These are phyloP conservation scores for Oidiodendron maius DNA, from an alignment of 495 filamentous ascomycete genomes.

Conservation along the genomic window DNA sequence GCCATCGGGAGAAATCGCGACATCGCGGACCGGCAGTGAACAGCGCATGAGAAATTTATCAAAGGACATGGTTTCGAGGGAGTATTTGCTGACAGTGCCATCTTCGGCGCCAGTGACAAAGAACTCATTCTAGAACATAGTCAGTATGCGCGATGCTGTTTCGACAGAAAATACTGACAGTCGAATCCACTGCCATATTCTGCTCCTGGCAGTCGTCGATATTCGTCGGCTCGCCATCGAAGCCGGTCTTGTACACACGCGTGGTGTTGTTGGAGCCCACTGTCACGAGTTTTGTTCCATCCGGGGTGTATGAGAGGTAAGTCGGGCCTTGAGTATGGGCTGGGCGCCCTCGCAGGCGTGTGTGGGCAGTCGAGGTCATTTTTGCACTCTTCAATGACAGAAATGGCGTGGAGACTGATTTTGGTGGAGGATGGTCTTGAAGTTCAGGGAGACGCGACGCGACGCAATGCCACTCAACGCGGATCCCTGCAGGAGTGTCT, in stretches of 20 bases:
- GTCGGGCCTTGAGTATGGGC: conserved; percentile 49
- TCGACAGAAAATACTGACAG: conserved; percentile 37
- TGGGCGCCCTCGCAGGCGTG: conserved; percentile 40
- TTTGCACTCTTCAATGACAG: background rate
- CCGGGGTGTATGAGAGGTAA: conserved; percentile 48
- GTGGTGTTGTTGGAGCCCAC: conserved; percentile 86
- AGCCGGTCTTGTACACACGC: conserved; percentile 83
- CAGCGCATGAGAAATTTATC: conserved; percentile 76
- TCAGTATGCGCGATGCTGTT: conserved; percentile 1
- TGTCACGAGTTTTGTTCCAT: conserved; percentile 62
- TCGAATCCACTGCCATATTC: conserved; percentile 69
- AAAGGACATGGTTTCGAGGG: conserved; percentile 66
- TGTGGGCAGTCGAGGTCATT: conserved; percentile 44
- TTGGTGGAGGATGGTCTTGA: conserved; percentile 8
- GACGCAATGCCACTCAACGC: conserved; percentile 16
- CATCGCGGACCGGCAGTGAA: conserved; percentile 76
- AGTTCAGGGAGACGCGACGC: conserved; percentile 12
- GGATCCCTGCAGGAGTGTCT: conserved; percentile 11
- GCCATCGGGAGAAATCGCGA: conserved; percentile 75
- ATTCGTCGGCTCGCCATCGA: conserved; percentile 82
- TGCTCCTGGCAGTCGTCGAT: conserved; percentile 83
- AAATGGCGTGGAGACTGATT: conserved; percentile 1
- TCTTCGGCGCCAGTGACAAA: conserved; percentile 89
- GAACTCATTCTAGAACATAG: conserved; percentile 56
- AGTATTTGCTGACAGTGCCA: conserved; percentile 86